phyloP scores from a whole-genome alignment of 1,284 basidiomycete species.

The Irpex sp. region DNA sequence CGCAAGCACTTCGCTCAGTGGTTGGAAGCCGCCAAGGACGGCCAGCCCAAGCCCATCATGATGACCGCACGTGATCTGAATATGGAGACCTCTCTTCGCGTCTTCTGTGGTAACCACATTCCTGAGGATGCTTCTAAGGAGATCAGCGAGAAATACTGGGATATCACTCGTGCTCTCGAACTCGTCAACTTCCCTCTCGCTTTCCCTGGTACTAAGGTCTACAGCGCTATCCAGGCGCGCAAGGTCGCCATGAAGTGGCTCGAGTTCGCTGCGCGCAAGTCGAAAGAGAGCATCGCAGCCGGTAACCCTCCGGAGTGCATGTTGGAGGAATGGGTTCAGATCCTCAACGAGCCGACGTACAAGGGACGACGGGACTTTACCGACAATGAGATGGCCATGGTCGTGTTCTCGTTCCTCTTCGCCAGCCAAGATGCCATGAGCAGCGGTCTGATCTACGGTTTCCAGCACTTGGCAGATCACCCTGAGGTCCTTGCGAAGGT shows the following conservation, averaged over 20 bases:
- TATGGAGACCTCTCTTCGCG: conserved; percentile 96
- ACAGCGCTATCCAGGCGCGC: conserved; percentile 90
- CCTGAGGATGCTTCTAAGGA: conserved; percentile 74
- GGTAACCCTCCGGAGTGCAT: conserved; percentile 87
- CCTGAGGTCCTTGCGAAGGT: conserved; percentile 90
- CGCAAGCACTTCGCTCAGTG: conserved; percentile 75
- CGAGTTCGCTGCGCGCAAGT: conserved; percentile 73
- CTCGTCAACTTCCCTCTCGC: conserved; percentile 98
- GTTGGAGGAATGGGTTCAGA: conserved; percentile 89
- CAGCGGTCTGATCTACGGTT: conserved; percentile 87
- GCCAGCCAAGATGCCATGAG: conserved; percentile 99
- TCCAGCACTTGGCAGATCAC: conserved; percentile 94
- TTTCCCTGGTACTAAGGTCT: conserved; percentile 96
- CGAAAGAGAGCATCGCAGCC: conserved; percentile 83
- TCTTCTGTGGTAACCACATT: conserved; percentile 93
- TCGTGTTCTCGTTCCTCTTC: conserved; percentile 94
- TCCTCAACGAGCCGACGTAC: conserved; percentile 67
- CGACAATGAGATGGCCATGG: conserved; percentile 95
- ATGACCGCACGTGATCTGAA: conserved; percentile 89
- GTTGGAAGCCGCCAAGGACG: conserved; percentile 53
- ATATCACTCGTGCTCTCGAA: conserved; percentile 91
- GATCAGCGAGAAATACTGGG: conserved; percentile 95
- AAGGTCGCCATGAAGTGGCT: conserved; percentile 88
- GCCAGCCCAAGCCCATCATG: conserved; percentile 75
- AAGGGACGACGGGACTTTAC: conserved; percentile 88